These are phyloP conservation scores for Rosa multiflora DNA, from an alignment of 306 rosid species.

Conservation along the genomic window DNA sequence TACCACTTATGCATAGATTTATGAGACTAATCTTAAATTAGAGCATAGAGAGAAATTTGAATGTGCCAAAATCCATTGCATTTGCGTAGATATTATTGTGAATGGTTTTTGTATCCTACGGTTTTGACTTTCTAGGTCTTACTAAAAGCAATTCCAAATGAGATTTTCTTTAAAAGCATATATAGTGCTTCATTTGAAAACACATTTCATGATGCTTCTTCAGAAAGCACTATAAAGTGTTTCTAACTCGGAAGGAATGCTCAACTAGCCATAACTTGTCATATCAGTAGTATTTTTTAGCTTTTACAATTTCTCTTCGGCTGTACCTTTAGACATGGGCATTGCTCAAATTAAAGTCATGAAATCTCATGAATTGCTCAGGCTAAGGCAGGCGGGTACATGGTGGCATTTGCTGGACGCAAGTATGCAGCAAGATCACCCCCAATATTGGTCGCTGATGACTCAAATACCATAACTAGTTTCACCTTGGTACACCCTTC, in stretches of 20 bases:
- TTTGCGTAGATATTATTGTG: background rate
- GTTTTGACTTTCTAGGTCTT: background rate
- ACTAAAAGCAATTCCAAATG: background rate
- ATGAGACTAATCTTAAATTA: background rate
- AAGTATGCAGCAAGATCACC: slow-evolving; percentile 93
- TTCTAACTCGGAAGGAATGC: background rate
- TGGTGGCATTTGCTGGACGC: slow-evolving; percentile 94
- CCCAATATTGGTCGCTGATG: slow-evolving; percentile 64
- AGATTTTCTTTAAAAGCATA: background rate
- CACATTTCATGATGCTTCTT: background rate
- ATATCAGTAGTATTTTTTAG: background rate
- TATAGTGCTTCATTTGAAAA: background rate
- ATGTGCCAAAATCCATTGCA: background rate
- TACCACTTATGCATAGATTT: background rate
- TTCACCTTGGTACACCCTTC: slow-evolving; percentile 68
- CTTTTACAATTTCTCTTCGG: background rate
- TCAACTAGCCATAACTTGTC: background rate
- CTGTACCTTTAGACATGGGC: no score
- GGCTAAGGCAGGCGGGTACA: slow-evolving; percentile 47
- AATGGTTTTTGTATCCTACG: background rate
- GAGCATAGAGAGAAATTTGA: background rate
- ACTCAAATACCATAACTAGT: slow-evolving; percentile 56
- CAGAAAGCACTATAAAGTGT: background rate
- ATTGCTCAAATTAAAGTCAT: background rate
- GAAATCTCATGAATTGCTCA: slow-evolving; percentile 24